Percentiles rank a stretch among this genome's conserved stretches.
These are phyloP conservation scores for Ceriops zippeliana DNA, from an alignment of 345 rosid genomes.

Conservation along the genomic window DNA sequence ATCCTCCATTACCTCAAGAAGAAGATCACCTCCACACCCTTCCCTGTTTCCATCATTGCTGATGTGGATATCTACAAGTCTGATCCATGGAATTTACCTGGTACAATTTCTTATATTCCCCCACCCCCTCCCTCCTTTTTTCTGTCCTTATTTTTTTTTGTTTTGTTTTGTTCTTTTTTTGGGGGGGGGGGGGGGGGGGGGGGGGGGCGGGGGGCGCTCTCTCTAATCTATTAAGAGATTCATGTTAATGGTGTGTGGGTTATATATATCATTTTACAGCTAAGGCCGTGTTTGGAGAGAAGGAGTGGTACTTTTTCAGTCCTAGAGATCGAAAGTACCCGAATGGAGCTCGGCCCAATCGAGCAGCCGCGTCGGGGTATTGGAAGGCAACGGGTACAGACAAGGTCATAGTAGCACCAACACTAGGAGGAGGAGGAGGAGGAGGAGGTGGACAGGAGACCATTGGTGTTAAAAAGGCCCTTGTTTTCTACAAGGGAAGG, in stretches of 20 bases:
- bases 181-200: no score
- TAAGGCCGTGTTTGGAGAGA: constrained; percentile 80
- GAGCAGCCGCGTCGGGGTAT: constrained; percentile 94
- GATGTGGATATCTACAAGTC: constrained; percentile 93
- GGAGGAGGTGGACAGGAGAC: constrained; percentile 32
- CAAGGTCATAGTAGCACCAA: constrained; percentile 52
- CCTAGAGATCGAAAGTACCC: constrained; percentile 98
- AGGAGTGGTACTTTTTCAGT: constrained; percentile 98
- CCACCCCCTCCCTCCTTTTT: no score
- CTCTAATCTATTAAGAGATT: no score
- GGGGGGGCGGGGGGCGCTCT: no score
- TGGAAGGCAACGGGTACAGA: constrained; percentile 99
- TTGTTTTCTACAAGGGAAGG: constrained; percentile 85
- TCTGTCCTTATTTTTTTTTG: neutral
- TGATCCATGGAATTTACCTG: constrained; percentile 95
- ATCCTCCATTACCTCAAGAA: constrained; percentile 81
- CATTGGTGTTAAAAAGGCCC: constrained; percentile 91
- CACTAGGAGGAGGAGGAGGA: constrained; percentile 11
- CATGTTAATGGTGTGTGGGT: neutral
- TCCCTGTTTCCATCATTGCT: constrained; percentile 76
- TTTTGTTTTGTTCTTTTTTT: neutral
- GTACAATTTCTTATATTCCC: constrained; percentile 22
- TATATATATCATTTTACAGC: constrained; percentile 26
- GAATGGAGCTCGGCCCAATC: constrained; percentile 90
- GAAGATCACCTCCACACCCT: constrained; percentile 56